Evolutionary conservation across 371 early-diverging fungal genomes (phyloP), one percentile per base, ranked within the genome.

Genomic region (Encephalitozoon cuniculi): DNA sequence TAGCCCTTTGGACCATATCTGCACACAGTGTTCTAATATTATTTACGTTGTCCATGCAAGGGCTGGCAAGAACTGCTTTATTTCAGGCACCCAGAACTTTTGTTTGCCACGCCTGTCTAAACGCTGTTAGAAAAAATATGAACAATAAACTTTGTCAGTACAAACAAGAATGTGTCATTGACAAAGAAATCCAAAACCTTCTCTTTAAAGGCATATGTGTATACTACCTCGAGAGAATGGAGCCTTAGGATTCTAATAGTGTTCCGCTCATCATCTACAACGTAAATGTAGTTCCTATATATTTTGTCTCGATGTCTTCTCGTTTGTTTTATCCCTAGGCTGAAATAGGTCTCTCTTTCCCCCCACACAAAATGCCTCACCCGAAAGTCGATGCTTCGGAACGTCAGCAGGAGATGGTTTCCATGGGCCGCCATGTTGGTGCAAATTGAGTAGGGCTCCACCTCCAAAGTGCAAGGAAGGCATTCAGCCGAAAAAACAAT

Each of bases 1-100:
- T 91, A 80, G 95, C 92, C 75, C 90, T 90, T 81, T 91, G 90
- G 39, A 95, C 94, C 74, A 91, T 90, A 85, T 96, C 96, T 40
- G 93, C 93, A 30, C 94, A 90, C 23, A 96, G 87, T 32, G 87
- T 87, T 81, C 96, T 90, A 82, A 97, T 90, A 68, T 96, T 95
- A 86, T 94, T 90, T 86, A 95, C 88, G 11, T 68, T 64, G 25
- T 72, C 40, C 49, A 46, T 59, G 15, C 0, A 34, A 34, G 34
- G 59, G 59, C 12, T 37, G 21, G 7, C 0, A 4, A 15, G 2
- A n/a, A 18, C 21, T 1, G n/a, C 6, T 21, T n/a, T 32, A 59
- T 25, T n/a, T 59, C 12, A 34, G 12, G 21, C 15, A 9, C 37
- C 7, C 8, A 34, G 15, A 34, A n/a, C 12, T 7, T 46, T 46